phyloP scores from a whole-genome alignment of 768 basidiomycete species.

The Boletus bicolor region DNA sequence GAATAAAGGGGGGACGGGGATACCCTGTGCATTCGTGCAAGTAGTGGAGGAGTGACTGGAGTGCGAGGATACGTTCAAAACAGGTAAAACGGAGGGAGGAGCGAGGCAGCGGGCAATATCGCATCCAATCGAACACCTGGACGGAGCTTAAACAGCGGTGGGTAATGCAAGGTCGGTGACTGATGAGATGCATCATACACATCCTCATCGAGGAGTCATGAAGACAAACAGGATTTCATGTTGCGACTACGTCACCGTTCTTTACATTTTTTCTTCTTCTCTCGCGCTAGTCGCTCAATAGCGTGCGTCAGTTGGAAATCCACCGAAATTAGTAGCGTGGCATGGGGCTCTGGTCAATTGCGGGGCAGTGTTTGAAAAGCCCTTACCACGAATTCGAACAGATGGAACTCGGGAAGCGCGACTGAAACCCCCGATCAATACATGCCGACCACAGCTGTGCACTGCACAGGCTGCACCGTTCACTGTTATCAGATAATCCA shows the following conservation, averaged over 20 bases:
- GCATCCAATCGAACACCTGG: slow-evolving; percentile 13
- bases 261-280: not conserved
- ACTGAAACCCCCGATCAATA: slow-evolving; percentile 26
- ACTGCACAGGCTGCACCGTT: slow-evolving; percentile 10
- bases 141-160: slow-evolving; percentile 28
- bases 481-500: slow-evolving; percentile 20
- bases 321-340: slow-evolving; percentile 7
- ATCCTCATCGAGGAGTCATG: slow-evolving; percentile 9
- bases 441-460: slow-evolving; percentile 28
- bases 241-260: slow-evolving; percentile 3
- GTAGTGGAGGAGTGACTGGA: slow-evolving; percentile 6
- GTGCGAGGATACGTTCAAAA: slow-evolving; percentile 14
- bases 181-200: slow-evolving; percentile 7
- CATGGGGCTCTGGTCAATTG: slow-evolving; percentile 3
- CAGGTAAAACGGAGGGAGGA: slow-evolving; percentile 12
- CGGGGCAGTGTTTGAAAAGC: slow-evolving; percentile 24
- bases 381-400: slow-evolving; percentile 20
- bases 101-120: slow-evolving; percentile 22
- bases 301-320: slow-evolving; percentile 9
- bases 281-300: slow-evolving; percentile 17
- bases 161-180: slow-evolving; percentile 8
- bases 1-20: slow-evolving; percentile 4
- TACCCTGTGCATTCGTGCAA: slow-evolving; percentile 11
- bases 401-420: slow-evolving; percentile 14
- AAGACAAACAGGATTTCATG: slow-evolving; percentile 9